These are phyloP conservation scores for Tremellales sp. DNA, from an alignment of 1,284 basidiomycete species.

Conservation along the genomic window DNA sequence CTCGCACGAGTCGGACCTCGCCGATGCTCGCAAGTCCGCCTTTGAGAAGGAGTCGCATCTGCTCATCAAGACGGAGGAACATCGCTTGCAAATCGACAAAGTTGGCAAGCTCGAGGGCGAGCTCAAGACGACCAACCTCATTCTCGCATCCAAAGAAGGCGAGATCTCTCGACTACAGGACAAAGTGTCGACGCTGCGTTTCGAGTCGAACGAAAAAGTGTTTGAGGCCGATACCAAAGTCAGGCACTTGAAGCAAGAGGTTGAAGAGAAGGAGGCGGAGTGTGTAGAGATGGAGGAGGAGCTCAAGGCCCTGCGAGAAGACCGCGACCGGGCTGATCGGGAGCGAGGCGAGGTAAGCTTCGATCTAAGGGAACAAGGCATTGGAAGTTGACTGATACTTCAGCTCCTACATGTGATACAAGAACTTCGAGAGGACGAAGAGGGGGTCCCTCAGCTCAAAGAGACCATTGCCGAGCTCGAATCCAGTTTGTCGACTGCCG, in stretches of 20 bases:
- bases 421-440: neutral
- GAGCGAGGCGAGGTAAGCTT: neutral
- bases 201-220: conserved; percentile 19
- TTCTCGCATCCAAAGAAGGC: conserved; percentile 11
- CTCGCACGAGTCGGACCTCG: neutral
- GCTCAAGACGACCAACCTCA: conserved; percentile 3
- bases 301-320: conserved; percentile 1
- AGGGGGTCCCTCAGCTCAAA: neutral
- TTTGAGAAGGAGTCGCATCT: neutral
- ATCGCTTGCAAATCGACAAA: neutral
- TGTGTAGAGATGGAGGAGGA: conserved; percentile 11
- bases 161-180: conserved; percentile 11
- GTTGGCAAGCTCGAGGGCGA: neutral
- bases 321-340: neutral
- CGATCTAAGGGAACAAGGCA: conserved; percentile 3
- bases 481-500: neutral
- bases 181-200: conserved; percentile 16
- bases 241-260: conserved; percentile 7
- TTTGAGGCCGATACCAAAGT: conserved; percentile 12
- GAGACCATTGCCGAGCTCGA: neutral
- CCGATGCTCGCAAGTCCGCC: neutral
- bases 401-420: neutral
- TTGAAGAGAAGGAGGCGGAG: conserved; percentile 7
- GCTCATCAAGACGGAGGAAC: neutral
- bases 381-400: neutral